Percentiles rank a stretch among this genome's conserved stretches.
Evolutionary conservation across 2,329 filamentous ascomycete species (phyloP).

Genomic region (Chaetomiaceae sp.): DNA sequence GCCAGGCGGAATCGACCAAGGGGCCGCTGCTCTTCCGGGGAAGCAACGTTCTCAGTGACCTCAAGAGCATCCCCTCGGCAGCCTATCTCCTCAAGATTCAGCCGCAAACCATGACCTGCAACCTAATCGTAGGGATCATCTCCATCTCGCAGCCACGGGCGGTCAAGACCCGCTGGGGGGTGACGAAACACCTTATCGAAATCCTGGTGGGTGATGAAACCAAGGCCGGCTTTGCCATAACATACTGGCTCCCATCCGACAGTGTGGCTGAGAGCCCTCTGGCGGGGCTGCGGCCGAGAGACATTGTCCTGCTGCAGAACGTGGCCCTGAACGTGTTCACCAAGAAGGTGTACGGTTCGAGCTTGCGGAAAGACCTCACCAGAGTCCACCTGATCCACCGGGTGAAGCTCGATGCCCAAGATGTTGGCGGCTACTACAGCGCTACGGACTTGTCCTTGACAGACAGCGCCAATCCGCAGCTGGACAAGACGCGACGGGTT

Average conservation of each 20-base stretch:
- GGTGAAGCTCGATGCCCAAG: constrained; percentile 44
- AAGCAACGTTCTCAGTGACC: constrained; percentile 47
- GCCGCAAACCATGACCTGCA: constrained; percentile 77
- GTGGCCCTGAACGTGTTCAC: constrained; percentile 72
- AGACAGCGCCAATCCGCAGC: constrained; percentile 40
- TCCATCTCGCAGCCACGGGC: constrained; percentile 61
- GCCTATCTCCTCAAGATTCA: constrained; percentile 57
- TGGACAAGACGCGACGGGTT: constrained; percentile 60
- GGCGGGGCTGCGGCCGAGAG: constrained; percentile 55
- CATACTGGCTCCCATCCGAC: constrained; percentile 65
- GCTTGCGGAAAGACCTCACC: constrained; percentile 64
- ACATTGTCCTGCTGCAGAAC: constrained; percentile 74
- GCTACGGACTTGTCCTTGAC: constrained; percentile 40
- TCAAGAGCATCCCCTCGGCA: constrained; percentile 65
- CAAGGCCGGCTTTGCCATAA: constrained; percentile 69
- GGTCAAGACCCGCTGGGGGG: constrained; percentile 61
- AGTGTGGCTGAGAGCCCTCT: constrained; percentile 30
- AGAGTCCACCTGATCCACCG: constrained; percentile 61
- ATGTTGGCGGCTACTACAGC: constrained; percentile 52
- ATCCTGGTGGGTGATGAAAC: constrained; percentile 82
- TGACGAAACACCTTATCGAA: constrained; percentile 62
- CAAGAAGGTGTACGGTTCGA: constrained; percentile 77
- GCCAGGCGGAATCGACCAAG: constrained; percentile 16
- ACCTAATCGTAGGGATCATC: constrained; percentile 74
- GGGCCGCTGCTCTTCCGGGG: constrained; percentile 21